Base-by-base conservation (phyloP, 2,329 filamentous ascomycete genomes). In the Phaeosphaeriaceae sp. region DNA sequence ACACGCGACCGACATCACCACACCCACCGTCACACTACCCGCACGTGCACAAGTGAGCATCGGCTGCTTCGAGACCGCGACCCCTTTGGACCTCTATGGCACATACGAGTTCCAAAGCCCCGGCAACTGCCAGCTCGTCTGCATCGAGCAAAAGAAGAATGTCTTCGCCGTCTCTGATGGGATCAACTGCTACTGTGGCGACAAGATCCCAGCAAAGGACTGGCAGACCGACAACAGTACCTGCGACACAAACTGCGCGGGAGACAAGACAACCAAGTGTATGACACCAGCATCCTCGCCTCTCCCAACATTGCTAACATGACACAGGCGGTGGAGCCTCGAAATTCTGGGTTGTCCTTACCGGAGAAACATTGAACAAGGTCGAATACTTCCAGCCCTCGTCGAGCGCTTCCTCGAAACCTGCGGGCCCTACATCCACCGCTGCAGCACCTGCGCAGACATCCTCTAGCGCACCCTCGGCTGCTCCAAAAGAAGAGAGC, bases 161-260 rank as follows among this genome's bases (percentile, higher is more conserved):
- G 89, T 92, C 7, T 86, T 89, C 68, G 91, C 83, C 31, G 79
- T 91, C 46, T 85, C 83, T 7, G 82, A 83, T 19, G 85, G 85
- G 17, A 81, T 82, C 19, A 78, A 86, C 62, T 97, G 93, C 79
- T 91, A 83, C 70, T 96, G 93, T 70, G 93, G 92, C 58, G 79
- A 87, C 62, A 77, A 82, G 57, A 83, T 93, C 48, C 93, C 93
- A 0, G 81, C 88, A 17, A 64, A 71, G 48, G 79, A 79, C 17
- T 80, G 80, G 42, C 73, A 88, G 58, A 84, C 86, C 7, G 79
- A 83, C 46, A 84, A 89, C 70, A 74, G 73, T 7, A 78, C 87
- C 17, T 97, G 93, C 79, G 82, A 86, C 70, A 84, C 83, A 25
- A 72, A 81, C 0, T 97, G 93, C 74, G 81, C 85, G 22, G 90